These are phyloP conservation scores for Wallacemonas sp. DNA, from an alignment of 208 protist genomes.

Conservation along the genomic window DNA sequence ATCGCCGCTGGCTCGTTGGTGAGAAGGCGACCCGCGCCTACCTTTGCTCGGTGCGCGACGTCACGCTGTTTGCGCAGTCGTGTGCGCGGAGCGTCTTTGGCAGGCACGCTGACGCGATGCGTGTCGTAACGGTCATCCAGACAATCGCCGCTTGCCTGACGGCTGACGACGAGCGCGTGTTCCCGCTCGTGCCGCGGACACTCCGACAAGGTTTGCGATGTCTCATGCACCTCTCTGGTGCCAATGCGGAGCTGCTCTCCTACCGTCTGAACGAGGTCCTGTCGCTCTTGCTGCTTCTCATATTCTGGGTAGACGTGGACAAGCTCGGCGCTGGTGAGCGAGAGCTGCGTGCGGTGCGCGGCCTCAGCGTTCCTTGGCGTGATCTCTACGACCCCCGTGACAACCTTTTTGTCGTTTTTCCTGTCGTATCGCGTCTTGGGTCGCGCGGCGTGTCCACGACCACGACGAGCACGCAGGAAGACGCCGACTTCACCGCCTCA, in stretches of 20 bases:
- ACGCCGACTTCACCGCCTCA: neutral
- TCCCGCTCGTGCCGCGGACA: conserved; percentile 46
- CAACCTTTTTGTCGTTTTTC: neutral
- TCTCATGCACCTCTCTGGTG: conserved; percentile 36
- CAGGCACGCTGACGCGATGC: neutral
- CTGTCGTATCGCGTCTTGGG: neutral
- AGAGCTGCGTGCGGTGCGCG: conserved; percentile 19
- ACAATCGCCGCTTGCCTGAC: conserved; percentile 33
- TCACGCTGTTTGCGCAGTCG: neutral
- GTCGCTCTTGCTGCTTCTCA: conserved; percentile 45
- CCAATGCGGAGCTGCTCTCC: conserved; percentile 23
- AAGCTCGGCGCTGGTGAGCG: conserved; percentile 14
- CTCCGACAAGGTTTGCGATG: conserved; percentile 33
- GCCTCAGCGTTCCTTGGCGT: conserved; percentile 33
- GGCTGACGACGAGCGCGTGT: conserved; percentile 44
- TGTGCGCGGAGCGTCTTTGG: conserved; percentile 8
- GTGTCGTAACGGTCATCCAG: conserved; percentile 31
- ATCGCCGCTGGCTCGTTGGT: conserved; percentile 7
- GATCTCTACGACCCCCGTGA: conserved; percentile 12
- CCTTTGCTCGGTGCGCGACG: conserved; percentile 1
- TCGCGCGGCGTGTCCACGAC: neutral
- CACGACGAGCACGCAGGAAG: too few relatives aligned
- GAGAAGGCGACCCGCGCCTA: neutral
- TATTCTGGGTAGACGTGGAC: conserved; percentile 53
- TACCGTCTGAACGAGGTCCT: conserved; percentile 27